Evolutionary conservation across 2,329 filamentous ascomycete species (phyloP).

Genomic region (Fusarium camptoceras): DNA sequence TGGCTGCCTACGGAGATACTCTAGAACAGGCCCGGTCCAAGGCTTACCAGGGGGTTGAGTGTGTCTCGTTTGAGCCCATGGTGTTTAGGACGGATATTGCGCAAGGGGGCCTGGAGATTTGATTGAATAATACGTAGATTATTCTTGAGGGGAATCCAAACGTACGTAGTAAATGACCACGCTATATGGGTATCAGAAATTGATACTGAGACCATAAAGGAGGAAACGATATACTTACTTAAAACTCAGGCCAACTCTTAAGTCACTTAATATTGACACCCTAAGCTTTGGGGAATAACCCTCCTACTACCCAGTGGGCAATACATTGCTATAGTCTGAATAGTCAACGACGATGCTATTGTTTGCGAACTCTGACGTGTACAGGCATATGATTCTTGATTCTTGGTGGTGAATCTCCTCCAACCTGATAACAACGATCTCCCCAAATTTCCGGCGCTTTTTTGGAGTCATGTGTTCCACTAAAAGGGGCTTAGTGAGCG

Average conservation of each 20-base stretch:
- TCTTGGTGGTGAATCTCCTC: constrained; percentile 49
- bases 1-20: constrained; percentile 74
- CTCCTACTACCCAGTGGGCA: too few species aligned
- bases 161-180: neutral
- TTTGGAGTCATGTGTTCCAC: neutral
- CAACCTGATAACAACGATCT: constrained; percentile 54
- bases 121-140: neutral
- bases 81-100: constrained; percentile 88
- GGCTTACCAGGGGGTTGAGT: constrained; percentile 77
- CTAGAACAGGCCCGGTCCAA: constrained; percentile 81
- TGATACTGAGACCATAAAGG: neutral
- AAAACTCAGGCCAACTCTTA: neutral
- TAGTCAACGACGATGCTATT: neutral
- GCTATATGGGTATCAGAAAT: neutral
- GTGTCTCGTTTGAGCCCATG: constrained; percentile 83
- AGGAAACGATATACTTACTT: neutral
- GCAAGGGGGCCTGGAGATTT: constrained; percentile 47
- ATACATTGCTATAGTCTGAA: neutral
- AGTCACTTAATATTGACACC: neutral
- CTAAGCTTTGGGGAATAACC: neutral
- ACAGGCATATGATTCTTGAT: constrained; percentile 55
- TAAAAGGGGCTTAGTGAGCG: neutral
- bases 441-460: constrained; percentile 48
- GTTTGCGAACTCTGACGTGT: constrained; percentile 40
- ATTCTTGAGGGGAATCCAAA: neutral